Evolutionary conservation across 495 filamentous ascomycete genomes (phyloP).

Genomic region (Tuber indicum): DNA sequence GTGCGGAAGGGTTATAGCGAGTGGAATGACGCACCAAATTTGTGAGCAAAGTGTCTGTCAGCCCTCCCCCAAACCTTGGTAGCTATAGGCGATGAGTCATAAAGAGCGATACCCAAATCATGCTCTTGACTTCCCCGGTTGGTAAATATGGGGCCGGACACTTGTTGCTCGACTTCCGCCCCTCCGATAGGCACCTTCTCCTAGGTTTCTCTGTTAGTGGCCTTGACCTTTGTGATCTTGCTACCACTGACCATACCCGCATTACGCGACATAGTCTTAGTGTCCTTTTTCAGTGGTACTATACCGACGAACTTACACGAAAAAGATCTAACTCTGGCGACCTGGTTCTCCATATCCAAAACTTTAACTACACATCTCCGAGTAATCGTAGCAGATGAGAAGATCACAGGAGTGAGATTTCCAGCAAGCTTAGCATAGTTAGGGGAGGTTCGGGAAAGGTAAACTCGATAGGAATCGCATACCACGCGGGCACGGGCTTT

Average conservation of each 20-base stretch:
- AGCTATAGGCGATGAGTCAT: slow-evolving; percentile 85
- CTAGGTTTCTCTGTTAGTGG: slow-evolving; percentile 83
- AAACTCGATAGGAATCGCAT: slow-evolving; percentile 96
- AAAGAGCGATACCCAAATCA: slow-evolving; percentile 99
- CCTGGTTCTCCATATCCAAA: slow-evolving; percentile 65
- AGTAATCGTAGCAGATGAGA: slow-evolving; percentile 95
- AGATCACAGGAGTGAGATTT: slow-evolving; percentile 98
- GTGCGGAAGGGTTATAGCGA: not conserved
- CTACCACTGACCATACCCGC: slow-evolving; percentile 96
- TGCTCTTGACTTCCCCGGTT: slow-evolving; percentile 67
- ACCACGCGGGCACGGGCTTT: slow-evolving; percentile 95
- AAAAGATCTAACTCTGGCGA: slow-evolving; percentile 89
- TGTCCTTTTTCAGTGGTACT: slow-evolving; percentile 82
- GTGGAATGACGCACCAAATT: slow-evolving; percentile 64
- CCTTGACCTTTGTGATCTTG: slow-evolving; percentile 98
- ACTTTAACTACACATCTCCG: slow-evolving; percentile 62
- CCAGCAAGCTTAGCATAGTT: slow-evolving; percentile 92
- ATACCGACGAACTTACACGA: slow-evolving; percentile 90
- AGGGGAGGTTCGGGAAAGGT: slow-evolving; percentile 92
- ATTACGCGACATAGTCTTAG: slow-evolving; percentile 87
- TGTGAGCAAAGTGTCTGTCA: slow-evolving; percentile 95
- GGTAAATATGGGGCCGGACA: slow-evolving; percentile 92
- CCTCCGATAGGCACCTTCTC: slow-evolving; percentile 94
- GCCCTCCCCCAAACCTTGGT: slow-evolving; percentile 94
- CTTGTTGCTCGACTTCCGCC: slow-evolving; percentile 95